Conservation (phyloP, 2,329 filamentous ascomycete species). For the Nothomitra cinnamomea region DNA sequence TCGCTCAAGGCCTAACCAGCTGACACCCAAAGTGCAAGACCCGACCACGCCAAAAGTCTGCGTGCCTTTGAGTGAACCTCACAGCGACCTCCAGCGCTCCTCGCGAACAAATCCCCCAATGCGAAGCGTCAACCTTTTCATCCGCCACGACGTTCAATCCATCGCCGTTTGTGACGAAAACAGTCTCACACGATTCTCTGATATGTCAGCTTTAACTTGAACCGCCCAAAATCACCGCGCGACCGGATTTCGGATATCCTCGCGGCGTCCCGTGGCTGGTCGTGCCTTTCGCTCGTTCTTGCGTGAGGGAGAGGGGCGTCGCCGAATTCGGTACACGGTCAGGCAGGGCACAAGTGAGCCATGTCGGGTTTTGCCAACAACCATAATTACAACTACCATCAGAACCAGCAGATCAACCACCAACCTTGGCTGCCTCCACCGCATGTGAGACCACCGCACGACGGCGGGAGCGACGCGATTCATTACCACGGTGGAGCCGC, state of each 20-base stretch:
- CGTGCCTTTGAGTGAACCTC: too few relatives aligned
- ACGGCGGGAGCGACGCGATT: conserved; percentile 28
- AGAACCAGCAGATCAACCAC: neutral
- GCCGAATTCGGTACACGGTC: neutral
- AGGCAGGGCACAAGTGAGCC: conserved; percentile 11
- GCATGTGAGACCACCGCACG: conserved; percentile 42
- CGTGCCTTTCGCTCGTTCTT: neutral
- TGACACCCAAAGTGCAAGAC: neutral
- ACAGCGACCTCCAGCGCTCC: neutral
- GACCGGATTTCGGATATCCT: neutral
- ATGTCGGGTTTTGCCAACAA: conserved; percentile 48
- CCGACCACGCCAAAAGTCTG: neutral
- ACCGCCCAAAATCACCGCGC: neutral
- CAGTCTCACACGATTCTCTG: conserved; percentile 2
- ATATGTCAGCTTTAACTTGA: conserved; percentile 5
- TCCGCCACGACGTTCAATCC: conserved; percentile 4
- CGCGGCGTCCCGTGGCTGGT: conserved; percentile 1
- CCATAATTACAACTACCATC: conserved; percentile 28
- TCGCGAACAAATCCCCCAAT: conserved; percentile 1
- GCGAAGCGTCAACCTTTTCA: conserved; percentile 5
- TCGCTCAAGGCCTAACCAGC: neutral
- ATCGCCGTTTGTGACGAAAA: conserved; percentile 8
- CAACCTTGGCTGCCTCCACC: conserved; percentile 45
- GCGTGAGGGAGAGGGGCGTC: neutral
- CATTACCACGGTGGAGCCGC: conserved; percentile 10